Evolutionary conservation across 2,329 filamentous ascomycete genomes (phyloP).

Genomic region (Alternaria alternata): DNA sequence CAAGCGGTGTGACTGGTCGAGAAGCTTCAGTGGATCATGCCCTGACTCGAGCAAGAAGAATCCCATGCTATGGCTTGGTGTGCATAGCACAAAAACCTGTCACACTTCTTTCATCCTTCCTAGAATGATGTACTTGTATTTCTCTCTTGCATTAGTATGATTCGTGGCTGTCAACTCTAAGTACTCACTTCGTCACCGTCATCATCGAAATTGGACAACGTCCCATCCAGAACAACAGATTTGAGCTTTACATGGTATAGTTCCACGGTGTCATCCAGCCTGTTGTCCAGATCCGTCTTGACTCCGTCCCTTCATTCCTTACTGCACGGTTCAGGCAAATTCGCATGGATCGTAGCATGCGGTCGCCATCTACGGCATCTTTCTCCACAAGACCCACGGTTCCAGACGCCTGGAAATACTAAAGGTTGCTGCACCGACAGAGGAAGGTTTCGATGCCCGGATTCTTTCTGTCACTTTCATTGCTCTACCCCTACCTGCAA

Average conservation of each 20-base stretch:
- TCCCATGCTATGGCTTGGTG: not conserved
- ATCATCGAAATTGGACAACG: not conserved
- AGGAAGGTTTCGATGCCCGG: not conserved
- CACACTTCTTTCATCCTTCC: not conserved
- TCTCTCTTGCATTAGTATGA: not conserved
- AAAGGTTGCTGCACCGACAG: not conserved
- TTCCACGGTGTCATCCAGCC: too few species aligned
- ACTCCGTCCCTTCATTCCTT: not conserved
- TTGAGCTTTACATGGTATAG: not conserved
- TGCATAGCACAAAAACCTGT: not conserved
- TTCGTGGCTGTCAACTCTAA: not conserved
- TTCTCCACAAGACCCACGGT: not conserved
- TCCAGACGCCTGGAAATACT: not conserved
- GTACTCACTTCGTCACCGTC: not conserved
- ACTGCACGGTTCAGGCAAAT: not conserved
- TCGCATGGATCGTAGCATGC: not conserved
- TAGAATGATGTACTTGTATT: not conserved
- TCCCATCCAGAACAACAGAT: not conserved
- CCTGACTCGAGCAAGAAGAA: not conserved
- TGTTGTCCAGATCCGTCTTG: not conserved
- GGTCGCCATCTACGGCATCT: not conserved
- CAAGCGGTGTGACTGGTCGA: slow-evolving; percentile 3
- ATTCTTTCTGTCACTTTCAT: not conserved
- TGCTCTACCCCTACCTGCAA: not conserved
- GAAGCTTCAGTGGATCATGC: not conserved